Conservation (phyloP, 305 asterid genomes). For the Stenogyne calaminthoides region DNA sequence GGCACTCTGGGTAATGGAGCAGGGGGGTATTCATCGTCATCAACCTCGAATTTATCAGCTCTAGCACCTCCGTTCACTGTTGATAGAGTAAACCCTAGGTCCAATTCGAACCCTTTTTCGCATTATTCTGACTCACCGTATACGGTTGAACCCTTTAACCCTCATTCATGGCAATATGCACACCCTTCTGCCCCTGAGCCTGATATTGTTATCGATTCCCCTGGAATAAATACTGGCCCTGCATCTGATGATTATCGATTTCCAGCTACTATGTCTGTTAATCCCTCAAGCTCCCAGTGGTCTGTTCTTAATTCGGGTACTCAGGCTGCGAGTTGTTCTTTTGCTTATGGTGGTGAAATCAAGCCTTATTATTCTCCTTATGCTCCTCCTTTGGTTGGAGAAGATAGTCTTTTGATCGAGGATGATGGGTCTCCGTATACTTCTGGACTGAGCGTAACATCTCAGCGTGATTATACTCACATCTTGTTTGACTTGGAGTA, state of each 20-base stretch:
- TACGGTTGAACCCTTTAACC: slow-evolving; percentile 42
- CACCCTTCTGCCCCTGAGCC: slow-evolving; percentile 48
- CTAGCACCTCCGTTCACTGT: slow-evolving; percentile 93
- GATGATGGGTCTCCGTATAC: slow-evolving; percentile 43
- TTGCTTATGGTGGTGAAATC: slow-evolving; percentile 46
- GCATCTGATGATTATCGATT: slow-evolving; percentile 39
- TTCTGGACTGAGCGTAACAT: slow-evolving; percentile 41
- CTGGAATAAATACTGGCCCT: slow-evolving; percentile 41
- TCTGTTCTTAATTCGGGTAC: slow-evolving; percentile 35
- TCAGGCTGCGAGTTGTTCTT: slow-evolving; percentile 26
- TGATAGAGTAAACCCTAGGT: slow-evolving; percentile 62
- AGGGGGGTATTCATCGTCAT: slow-evolving; percentile 52
- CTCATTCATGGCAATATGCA: slow-evolving; percentile 52
- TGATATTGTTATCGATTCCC: slow-evolving; percentile 45
- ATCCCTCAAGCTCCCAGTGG: slow-evolving; percentile 44
- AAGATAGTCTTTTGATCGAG: slow-evolving; percentile 35
- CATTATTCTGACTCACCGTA: slow-evolving; percentile 54
- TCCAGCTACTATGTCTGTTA: slow-evolving; percentile 40
- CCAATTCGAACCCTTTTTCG: slow-evolving; percentile 46
- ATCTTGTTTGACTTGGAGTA: slow-evolving; percentile 63
- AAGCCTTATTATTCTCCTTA: slow-evolving; percentile 51
- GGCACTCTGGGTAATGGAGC: slow-evolving; percentile 60
- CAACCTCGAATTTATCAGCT: slow-evolving; percentile 81
- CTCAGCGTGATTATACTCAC: slow-evolving; percentile 59
- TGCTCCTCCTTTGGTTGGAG: slow-evolving; percentile 47